A percentile compares a stretch with the other conserved stretches of the same genome.
phyloP scores from a whole-genome alignment of 257 asterid species.

The Plantago elongata region DNA sequence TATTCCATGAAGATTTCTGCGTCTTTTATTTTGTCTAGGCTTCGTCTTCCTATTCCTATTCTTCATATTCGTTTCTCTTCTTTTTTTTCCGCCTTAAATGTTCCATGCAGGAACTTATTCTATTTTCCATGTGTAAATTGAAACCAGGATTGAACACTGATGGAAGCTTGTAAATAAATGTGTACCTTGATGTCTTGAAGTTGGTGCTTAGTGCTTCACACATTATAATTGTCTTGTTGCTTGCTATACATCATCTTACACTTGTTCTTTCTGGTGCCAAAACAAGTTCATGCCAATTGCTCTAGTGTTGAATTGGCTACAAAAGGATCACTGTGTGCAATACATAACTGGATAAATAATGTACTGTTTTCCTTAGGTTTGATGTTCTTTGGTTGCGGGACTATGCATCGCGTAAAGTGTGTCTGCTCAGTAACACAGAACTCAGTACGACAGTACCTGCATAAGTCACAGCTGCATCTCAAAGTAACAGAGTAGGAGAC shows the following conservation, averaged over 20 bases:
- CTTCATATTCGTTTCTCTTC: slow-evolving; percentile 8
- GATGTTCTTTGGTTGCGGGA: too few species aligned
- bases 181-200: not conserved
- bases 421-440: too few species aligned
- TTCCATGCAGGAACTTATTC: not conserved
- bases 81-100: not conserved
- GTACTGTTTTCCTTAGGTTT: too few species aligned
- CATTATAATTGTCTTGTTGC: not conserved
- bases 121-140: slow-evolving; percentile 9
- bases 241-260: not conserved
- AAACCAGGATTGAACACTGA: not conserved
- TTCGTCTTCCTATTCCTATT: not conserved
- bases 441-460: too few species aligned
- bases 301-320: too few species aligned
- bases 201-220: not conserved
- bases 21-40: not conserved
- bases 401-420: too few species aligned
- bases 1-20: not conserved
- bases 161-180: not conserved
- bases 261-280: too few species aligned
- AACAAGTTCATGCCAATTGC: too few species aligned
- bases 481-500: too few species aligned
- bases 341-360: too few species aligned
- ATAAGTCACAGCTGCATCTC: too few species aligned
- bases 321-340: too few species aligned